These are phyloP conservation scores for Sideroxylon spinosum DNA, from an alignment of 179 eudicot genomes.

Conservation along the genomic window DNA sequence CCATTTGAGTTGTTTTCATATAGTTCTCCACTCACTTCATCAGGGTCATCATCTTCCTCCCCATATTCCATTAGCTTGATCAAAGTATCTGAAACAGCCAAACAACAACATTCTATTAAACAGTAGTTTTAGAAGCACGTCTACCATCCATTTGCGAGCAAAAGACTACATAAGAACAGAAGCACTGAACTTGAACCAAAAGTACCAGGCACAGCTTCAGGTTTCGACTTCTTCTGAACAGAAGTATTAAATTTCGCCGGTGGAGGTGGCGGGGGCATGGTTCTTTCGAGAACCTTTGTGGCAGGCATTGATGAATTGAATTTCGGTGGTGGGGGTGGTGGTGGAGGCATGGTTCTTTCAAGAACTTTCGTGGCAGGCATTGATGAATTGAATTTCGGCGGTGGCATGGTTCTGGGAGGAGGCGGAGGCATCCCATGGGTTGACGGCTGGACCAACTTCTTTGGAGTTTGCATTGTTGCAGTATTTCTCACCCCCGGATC, in stretches of 20 bases:
- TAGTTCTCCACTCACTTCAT: constrained; percentile 22
- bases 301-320: constrained; percentile 9
- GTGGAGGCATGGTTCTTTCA: not conserved
- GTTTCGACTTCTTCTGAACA: constrained; percentile 24
- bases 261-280: too few relatives aligned
- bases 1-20: constrained; percentile 23
- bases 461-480: constrained; percentile 39
- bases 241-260: too few relatives aligned
- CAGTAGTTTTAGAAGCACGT: not conserved
- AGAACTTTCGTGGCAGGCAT: constrained; percentile 23
- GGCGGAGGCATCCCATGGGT: constrained; percentile 39
- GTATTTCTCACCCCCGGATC: constrained; percentile 35
- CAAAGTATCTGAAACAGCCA: constrained; percentile 63
- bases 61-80: constrained; percentile 87
- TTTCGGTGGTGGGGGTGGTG: constrained; percentile 5
- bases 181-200: not conserved
- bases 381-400: constrained; percentile 38
- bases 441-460: constrained; percentile 31
- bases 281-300: constrained; percentile 22
- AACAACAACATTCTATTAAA: not conserved
- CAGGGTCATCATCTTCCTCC: constrained; percentile 48
- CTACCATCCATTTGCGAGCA: not conserved
- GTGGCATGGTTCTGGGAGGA: constrained; percentile 38
- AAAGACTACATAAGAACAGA: not conserved
- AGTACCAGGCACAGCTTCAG: constrained; percentile 59